These are phyloP conservation scores for Teunomyces cretensis DNA, from an alignment of 805 yeast species.

Conservation along the genomic window DNA sequence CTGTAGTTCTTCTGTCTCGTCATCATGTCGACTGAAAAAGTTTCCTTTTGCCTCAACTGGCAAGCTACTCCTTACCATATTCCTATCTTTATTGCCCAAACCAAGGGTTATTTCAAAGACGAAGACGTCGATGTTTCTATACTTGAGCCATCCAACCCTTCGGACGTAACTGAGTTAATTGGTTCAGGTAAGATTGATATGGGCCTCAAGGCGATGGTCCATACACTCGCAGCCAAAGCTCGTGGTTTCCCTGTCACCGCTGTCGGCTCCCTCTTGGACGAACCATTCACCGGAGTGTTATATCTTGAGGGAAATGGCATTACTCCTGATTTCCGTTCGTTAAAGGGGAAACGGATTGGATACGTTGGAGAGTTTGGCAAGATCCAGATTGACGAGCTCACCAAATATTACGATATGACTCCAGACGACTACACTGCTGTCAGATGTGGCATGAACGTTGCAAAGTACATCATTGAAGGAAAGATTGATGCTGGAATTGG, in stretches of 20 bases:
- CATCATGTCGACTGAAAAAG: constrained; percentile 44
- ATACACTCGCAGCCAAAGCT: constrained; percentile 59
- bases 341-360: constrained; percentile 54
- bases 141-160: constrained; percentile 56
- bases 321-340: constrained; percentile 49
- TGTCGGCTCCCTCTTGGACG: constrained; percentile 54
- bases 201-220: constrained; percentile 63
- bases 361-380: constrained; percentile 62
- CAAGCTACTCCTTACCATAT: constrained; percentile 56
- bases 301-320: constrained; percentile 52
- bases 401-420: constrained; percentile 55
- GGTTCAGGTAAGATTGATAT: constrained; percentile 58
- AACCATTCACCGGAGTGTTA: constrained; percentile 57
- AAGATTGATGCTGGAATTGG: constrained; percentile 59
- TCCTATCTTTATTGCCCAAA: constrained; percentile 50
- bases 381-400: constrained; percentile 56
- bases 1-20: background rate
- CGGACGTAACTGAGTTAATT: constrained; percentile 57
- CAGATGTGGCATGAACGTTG: constrained; percentile 61
- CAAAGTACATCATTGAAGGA: constrained; percentile 54
- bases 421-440: constrained; percentile 58
- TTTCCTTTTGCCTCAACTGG: constrained; percentile 55
- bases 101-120: constrained; percentile 50
- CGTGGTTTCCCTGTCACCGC: constrained; percentile 59
- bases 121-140: constrained; percentile 52